Evolutionary conservation across 1,284 basidiomycete species (phyloP).

Genomic region (Albatrellus sp.): DNA sequence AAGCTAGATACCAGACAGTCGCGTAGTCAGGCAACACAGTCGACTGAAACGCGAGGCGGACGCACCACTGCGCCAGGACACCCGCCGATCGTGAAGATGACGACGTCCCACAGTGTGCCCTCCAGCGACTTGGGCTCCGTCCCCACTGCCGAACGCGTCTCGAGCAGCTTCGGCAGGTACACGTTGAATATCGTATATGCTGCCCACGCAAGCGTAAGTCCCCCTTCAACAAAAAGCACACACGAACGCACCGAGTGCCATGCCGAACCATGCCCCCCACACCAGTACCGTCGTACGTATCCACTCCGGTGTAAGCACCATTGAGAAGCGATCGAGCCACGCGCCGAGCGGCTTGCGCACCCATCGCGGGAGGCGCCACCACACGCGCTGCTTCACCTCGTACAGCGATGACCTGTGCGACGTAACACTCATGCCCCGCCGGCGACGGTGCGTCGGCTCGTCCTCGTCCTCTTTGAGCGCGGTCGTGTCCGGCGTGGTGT

Average conservation of each 20-base stretch:
- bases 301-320: conserved; percentile 80
- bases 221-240: not conserved
- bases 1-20: conserved; percentile 33
- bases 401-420: conserved; percentile 25
- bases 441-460: not conserved
- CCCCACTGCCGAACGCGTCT: conserved; percentile 30
- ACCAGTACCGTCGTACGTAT: conserved; percentile 71
- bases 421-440: conserved; percentile 5
- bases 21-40: not conserved
- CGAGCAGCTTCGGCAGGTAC: conserved; percentile 84
- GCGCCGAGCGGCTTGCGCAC: conserved; percentile 40
- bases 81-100: conserved; percentile 74
- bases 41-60: conserved; percentile 9
- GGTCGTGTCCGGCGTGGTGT: not conserved
- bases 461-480: not conserved
- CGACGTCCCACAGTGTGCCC: conserved; percentile 69
- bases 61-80: conserved; percentile 78
- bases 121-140: conserved; percentile 32
- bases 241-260: conserved; percentile 58
- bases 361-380: conserved; percentile 29
- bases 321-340: conserved; percentile 61
- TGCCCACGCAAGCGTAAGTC: conserved; percentile 15
- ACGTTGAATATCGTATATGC: conserved; percentile 97
- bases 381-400: conserved; percentile 26
- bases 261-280: conserved; percentile 75